These are phyloP conservation scores for Arachnomyces sp. DNA, from an alignment of 2,329 filamentous ascomycete species.

Conservation along the genomic window DNA sequence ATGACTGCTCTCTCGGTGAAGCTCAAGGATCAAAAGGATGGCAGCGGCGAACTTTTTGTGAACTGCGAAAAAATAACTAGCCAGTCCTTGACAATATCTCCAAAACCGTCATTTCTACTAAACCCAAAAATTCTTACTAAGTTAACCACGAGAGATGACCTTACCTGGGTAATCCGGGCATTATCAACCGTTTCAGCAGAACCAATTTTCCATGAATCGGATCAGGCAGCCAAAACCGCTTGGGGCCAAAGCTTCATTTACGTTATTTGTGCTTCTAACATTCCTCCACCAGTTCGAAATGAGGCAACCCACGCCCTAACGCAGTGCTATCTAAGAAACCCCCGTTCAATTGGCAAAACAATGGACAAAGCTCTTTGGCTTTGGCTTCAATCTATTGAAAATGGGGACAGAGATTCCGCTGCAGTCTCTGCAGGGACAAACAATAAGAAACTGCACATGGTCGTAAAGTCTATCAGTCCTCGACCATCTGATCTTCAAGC, in stretches of 20 bases:
- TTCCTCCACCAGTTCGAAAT: conserved; percentile 57
- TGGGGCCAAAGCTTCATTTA: conserved; percentile 89
- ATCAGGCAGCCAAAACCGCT: conserved; percentile 47
- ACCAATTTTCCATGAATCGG: conserved; percentile 44
- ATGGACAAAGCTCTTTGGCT: conserved; percentile 70
- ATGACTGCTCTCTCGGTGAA: conserved; percentile 56
- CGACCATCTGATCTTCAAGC: conserved; percentile 18
- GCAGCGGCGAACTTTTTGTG: conserved; percentile 38
- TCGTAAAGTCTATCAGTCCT: conserved; percentile 41
- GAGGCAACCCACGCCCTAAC: conserved; percentile 57
- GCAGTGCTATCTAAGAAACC: conserved; percentile 54
- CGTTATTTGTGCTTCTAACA: conserved; percentile 56
- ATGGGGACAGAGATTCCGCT: conserved; percentile 70
- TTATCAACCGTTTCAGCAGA: conserved; percentile 55
- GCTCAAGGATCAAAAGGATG: conserved; percentile 46
- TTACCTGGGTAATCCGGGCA: conserved; percentile 67
- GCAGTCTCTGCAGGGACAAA: conserved; percentile 59
- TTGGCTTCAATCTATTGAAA: conserved; percentile 62
- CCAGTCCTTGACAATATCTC: conserved; percentile 61
- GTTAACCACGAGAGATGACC: conserved; percentile 63
- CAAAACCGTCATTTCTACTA: conserved; percentile 80
- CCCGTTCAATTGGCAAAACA: conserved; percentile 52
- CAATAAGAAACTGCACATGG: conserved; percentile 54
- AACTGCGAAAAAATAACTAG: conserved; percentile 46
- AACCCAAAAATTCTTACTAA: conserved; percentile 82